A percentile compares a stretch with the other conserved stretches of the same genome.
These are phyloP conservation scores for Trichophyton simii DNA, from an alignment of 2,329 filamentous ascomycete species.

Conservation along the genomic window DNA sequence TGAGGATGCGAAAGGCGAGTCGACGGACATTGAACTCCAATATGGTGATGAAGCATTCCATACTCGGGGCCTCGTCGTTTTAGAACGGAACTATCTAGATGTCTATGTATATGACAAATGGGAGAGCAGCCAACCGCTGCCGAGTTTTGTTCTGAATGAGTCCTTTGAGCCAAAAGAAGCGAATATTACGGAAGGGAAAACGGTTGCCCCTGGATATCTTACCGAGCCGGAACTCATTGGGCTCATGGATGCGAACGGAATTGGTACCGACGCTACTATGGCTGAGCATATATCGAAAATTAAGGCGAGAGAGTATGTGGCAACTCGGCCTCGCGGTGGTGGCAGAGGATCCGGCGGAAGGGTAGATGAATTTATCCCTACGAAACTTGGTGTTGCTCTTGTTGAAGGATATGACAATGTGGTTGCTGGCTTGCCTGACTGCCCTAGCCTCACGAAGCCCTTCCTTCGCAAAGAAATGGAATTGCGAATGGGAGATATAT, in stretches of 20 bases:
- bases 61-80: slow-evolving; percentile 69
- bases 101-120: slow-evolving; percentile 95
- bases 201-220: slow-evolving; percentile 67
- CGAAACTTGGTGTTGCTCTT: slow-evolving; percentile 76
- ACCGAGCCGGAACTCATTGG: slow-evolving; percentile 93
- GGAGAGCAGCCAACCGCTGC: slow-evolving; percentile 75
- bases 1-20: slow-evolving; percentile 76
- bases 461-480: slow-evolving; percentile 98
- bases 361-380: slow-evolving; percentile 83
- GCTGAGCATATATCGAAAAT: slow-evolving; percentile 96
- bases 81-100: slow-evolving; percentile 85
- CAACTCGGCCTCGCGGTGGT: slow-evolving; percentile 43
- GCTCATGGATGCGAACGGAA: slow-evolving; percentile 96
- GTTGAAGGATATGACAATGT: slow-evolving; percentile 93
- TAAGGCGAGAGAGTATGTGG: slow-evolving; percentile 76
- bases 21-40: slow-evolving; percentile 69
- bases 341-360: slow-evolving; percentile 31
- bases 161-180: slow-evolving; percentile 78
- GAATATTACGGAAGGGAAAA: slow-evolving; percentile 82
- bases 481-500: slow-evolving; percentile 90
- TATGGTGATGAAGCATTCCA: slow-evolving; percentile 77
- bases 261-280: slow-evolving; percentile 98
- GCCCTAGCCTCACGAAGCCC: slow-evolving; percentile 72
- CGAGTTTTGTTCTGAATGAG: slow-evolving; percentile 67
- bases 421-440: slow-evolving; percentile 60